phyloP scores from a whole-genome alignment of 129 eudicot genomes.

The Helichrysum umbraculigerum region DNA sequence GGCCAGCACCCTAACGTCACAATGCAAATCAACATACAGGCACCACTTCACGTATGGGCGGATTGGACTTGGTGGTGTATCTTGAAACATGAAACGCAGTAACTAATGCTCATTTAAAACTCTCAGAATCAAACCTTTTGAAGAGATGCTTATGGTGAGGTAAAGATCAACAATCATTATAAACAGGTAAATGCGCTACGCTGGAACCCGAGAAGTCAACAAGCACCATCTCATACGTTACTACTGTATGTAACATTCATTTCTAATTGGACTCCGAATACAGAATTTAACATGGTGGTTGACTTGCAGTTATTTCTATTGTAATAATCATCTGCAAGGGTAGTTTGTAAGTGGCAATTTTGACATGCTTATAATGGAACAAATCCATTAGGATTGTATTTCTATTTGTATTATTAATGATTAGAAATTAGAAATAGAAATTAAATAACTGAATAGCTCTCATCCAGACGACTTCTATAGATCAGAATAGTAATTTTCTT shows the following conservation, averaged over 20 bases:
- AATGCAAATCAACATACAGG: constrained; percentile 2
- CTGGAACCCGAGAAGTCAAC: background rate
- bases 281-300: background rate
- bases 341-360: background rate
- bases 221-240: background rate
- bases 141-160: background rate
- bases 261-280: background rate
- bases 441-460: too few relatives aligned
- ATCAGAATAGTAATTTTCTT: too few relatives aligned
- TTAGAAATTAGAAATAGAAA: too few relatives aligned
- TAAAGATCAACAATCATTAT: background rate
- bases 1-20: background rate
- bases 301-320: too few relatives aligned
- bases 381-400: too few relatives aligned
- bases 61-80: constrained; percentile 7
- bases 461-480: too few relatives aligned
- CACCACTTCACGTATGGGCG: background rate
- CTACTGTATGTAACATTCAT: background rate
- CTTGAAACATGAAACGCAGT: background rate
- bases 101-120: background rate
- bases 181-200: background rate
- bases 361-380: background rate
- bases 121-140: background rate
- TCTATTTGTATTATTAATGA: too few relatives aligned
- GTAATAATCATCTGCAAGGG: background rate